Percentiles rank a stretch among this genome's conserved stretches.
Evolutionary conservation across 495 filamentous ascomycete species (phyloP).

Genomic region (Poronia punctata): DNA sequence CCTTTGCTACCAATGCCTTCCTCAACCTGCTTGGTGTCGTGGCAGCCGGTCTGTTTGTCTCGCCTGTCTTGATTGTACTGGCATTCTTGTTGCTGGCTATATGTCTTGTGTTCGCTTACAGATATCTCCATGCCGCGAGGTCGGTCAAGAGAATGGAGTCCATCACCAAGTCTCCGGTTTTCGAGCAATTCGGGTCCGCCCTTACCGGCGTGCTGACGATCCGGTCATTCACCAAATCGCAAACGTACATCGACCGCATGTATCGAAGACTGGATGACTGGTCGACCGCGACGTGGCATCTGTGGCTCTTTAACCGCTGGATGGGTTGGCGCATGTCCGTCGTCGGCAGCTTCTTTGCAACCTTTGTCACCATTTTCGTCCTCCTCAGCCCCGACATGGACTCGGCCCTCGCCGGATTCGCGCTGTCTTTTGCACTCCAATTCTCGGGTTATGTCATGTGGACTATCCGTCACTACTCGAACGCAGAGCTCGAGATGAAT

Average conservation of each 20-base stretch:
- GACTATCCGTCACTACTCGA: conserved; percentile 55
- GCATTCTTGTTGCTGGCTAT: conserved; percentile 47
- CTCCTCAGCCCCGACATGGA: conserved; percentile 57
- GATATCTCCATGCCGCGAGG: conserved; percentile 62
- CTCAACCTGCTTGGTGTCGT: conserved; percentile 52
- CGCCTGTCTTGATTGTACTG: conserved; percentile 53
- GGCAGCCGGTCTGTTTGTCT: conserved; percentile 55
- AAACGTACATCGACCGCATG: conserved; percentile 60
- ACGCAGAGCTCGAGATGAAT: conserved; percentile 76
- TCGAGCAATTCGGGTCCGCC: conserved; percentile 66
- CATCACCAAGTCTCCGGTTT: conserved; percentile 65
- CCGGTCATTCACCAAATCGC: conserved; percentile 59
- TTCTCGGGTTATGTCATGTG: conserved; percentile 49
- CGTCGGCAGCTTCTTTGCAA: conserved; percentile 63
- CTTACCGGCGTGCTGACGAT: conserved; percentile 70
- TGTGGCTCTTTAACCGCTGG: conserved; percentile 70
- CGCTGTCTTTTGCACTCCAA: conserved; percentile 53
- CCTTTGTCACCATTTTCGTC: conserved; percentile 57
- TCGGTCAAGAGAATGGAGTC: conserved; percentile 72
- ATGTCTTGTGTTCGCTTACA: conserved; percentile 48
- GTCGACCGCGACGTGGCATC: conserved; percentile 54
- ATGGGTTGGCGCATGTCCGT: conserved; percentile 63
- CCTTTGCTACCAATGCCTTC: conserved; percentile 45
- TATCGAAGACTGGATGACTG: conserved; percentile 59
- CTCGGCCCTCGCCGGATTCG: conserved; percentile 74